These are phyloP conservation scores for Diaporthe velutina DNA, from an alignment of 2,329 filamentous ascomycete genomes.

Conservation along the genomic window DNA sequence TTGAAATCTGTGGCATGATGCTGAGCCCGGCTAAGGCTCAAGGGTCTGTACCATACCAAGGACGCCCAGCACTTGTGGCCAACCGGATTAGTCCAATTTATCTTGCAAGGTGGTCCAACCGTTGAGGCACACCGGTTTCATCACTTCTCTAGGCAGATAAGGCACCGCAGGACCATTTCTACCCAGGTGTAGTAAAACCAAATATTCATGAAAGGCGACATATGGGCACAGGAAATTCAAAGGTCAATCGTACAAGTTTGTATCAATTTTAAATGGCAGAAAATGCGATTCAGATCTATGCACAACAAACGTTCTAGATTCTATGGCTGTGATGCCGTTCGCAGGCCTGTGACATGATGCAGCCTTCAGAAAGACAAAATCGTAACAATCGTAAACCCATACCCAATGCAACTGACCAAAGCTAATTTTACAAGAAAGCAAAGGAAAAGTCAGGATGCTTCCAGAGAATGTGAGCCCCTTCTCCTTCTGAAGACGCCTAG, in stretches of 20 bases:
- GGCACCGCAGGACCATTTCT: not conserved
- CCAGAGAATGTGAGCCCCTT: too few relatives aligned
- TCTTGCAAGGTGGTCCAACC: not conserved
- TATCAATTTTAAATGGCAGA: not conserved
- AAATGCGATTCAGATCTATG: not conserved
- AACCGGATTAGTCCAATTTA: not conserved
- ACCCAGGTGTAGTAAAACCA: not conserved
- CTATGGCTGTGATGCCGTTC: not conserved
- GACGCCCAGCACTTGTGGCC: not conserved
- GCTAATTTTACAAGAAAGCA: slow-evolving; percentile 1
- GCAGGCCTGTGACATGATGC: not conserved
- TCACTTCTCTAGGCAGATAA: not conserved
- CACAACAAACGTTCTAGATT: not conserved
- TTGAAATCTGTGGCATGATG: not conserved
- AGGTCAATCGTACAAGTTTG: not conserved
- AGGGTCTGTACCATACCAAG: not conserved
- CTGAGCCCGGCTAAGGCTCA: not conserved
- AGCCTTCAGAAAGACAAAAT: not conserved
- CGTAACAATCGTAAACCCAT: not conserved
- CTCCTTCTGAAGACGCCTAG: not conserved
- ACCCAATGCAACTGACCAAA: not conserved
- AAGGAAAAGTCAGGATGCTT: too few relatives aligned
- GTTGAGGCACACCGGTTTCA: not conserved
- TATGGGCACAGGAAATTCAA: not conserved
- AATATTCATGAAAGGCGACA: too few relatives aligned